A percentile compares a stretch with the other conserved stretches of the same genome.
Conservation (phyloP, 805 yeast species). For the Barnettozyma pratensis region DNA sequence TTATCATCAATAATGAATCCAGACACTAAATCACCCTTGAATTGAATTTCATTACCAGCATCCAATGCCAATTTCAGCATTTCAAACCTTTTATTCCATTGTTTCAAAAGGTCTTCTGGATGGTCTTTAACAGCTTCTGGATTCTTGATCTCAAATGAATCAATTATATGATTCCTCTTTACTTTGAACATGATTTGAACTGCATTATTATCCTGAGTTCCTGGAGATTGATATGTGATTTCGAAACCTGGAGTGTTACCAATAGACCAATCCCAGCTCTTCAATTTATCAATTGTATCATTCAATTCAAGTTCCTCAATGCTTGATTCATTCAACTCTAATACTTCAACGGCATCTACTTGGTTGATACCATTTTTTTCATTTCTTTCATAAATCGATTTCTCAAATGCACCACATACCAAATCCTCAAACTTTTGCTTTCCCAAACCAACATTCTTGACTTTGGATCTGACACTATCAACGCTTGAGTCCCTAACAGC, state of each 20-base stretch:
- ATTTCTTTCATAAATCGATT: constrained; percentile 20
- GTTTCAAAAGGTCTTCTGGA: no score
- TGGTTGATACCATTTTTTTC: not conserved
- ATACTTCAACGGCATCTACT: constrained; percentile 17
- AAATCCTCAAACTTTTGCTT: constrained; percentile 39
- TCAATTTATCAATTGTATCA: constrained; percentile 41
- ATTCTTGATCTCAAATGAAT: constrained; percentile 16
- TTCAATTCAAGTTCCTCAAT: constrained; percentile 20
- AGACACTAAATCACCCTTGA: constrained; percentile 39
- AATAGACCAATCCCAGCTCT: constrained; percentile 68
- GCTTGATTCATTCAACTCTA: constrained; percentile 20
- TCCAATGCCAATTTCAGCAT: constrained; percentile 28
- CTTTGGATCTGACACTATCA: constrained; percentile 77
- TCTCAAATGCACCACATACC: constrained; percentile 25
- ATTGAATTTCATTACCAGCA: constrained; percentile 27
- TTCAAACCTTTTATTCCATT: constrained; percentile 25
- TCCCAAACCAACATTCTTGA: constrained; percentile 53
- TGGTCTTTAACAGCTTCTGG: no score
- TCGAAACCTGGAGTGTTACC: constrained; percentile 74
- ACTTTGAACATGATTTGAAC: constrained; percentile 36
- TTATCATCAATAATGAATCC: constrained; percentile 40
- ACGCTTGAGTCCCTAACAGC: constrained; percentile 42
- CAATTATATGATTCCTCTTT: constrained; percentile 40
- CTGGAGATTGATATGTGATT: constrained; percentile 27
- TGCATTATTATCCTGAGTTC: not conserved